These are phyloP conservation scores for Amanita molliuscula DNA, from an alignment of 768 basidiomycete species.

Conservation along the genomic window DNA sequence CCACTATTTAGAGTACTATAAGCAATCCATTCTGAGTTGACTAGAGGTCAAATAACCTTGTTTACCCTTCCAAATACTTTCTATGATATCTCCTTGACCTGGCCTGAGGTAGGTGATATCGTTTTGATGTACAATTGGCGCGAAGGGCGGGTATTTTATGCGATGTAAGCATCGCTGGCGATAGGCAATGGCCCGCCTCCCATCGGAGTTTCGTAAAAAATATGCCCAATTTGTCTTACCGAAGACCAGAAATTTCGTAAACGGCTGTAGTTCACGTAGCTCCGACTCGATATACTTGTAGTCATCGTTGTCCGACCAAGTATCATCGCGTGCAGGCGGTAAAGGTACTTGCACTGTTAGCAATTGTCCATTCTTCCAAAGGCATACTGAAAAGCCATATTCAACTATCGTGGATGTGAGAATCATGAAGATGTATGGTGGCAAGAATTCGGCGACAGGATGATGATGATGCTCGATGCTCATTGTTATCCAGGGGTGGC, in stretches of 20 bases:
- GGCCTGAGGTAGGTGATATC: conserved; percentile 28
- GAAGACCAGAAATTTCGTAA: conserved; percentile 11
- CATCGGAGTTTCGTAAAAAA: conserved; percentile 16
- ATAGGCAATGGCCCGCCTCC: conserved; percentile 19
- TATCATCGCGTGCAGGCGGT: not conserved
- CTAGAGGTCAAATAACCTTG: conserved; percentile 13
- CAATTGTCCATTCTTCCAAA: conserved; percentile 2
- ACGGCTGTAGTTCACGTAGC: not conserved
- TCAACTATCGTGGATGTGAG: too few species aligned
- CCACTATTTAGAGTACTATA: conserved; percentile 9
- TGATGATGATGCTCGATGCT: not conserved
- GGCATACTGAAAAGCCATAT: not conserved
- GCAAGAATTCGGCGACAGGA: not conserved
- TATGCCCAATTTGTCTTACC: conserved; percentile 27
- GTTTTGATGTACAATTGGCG: conserved; percentile 23
- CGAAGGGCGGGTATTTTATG: conserved; percentile 24
- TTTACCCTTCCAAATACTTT: conserved; percentile 27
- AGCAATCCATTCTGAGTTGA: not conserved
- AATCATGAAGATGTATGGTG: not conserved
- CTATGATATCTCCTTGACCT: conserved; percentile 16
- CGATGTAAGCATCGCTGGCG: conserved; percentile 13
- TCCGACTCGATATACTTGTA: not conserved
- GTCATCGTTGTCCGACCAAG: not conserved
- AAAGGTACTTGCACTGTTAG: conserved; percentile 1
- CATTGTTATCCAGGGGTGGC: not conserved